Percentiles rank a stretch among this genome's conserved stretches.
These are phyloP conservation scores for Pyropia yezoensis DNA, from an alignment of 23 red algal genomes.

Conservation along the genomic window DNA sequence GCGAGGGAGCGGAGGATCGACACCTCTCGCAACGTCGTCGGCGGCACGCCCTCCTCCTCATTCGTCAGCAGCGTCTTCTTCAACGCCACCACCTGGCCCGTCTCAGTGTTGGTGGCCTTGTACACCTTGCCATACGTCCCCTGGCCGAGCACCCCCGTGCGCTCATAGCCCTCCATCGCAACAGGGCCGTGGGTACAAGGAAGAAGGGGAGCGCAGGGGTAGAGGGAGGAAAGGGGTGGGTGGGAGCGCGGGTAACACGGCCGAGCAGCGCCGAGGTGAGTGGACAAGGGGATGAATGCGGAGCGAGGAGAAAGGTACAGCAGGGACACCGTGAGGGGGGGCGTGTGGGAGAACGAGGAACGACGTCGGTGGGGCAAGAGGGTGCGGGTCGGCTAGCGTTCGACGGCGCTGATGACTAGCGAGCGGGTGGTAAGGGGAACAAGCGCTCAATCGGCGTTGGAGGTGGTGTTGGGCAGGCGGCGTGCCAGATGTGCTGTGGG, in stretches of 20 bases:
- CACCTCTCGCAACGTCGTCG: slow-evolving; percentile 93
- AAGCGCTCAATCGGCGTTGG: too few species aligned
- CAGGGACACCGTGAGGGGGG: not conserved
- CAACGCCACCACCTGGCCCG: slow-evolving; percentile 81
- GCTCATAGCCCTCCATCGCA: slow-evolving; percentile 84
- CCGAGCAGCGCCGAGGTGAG: slow-evolving; percentile 2
- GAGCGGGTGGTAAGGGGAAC: too few species aligned
- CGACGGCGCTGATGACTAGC: too few species aligned
- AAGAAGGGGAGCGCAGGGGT: not conserved
- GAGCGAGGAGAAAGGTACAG: not conserved
- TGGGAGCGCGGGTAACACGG: not conserved
- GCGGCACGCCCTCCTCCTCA: slow-evolving; percentile 94
- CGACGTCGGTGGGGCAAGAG: too few species aligned
- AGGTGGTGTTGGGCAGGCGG: too few species aligned
- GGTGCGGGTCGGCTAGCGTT: too few species aligned
- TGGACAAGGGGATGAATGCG: slow-evolving; percentile 1
- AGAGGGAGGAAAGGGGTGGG: not conserved
- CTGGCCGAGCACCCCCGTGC: slow-evolving; percentile 81
- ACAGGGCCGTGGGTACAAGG: too few species aligned
- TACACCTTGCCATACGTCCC: slow-evolving; percentile 98
- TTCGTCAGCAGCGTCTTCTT: slow-evolving; percentile 86
- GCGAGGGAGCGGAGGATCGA: slow-evolving; percentile 71
- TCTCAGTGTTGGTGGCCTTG: slow-evolving; percentile 82
- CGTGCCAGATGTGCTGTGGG: too few species aligned
- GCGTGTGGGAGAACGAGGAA: slow-evolving; percentile 5